A percentile compares a stretch with the other conserved stretches of the same genome.
Conservation (phyloP, 495 filamentous ascomycete genomes). For the Tuber aestivum region DNA sequence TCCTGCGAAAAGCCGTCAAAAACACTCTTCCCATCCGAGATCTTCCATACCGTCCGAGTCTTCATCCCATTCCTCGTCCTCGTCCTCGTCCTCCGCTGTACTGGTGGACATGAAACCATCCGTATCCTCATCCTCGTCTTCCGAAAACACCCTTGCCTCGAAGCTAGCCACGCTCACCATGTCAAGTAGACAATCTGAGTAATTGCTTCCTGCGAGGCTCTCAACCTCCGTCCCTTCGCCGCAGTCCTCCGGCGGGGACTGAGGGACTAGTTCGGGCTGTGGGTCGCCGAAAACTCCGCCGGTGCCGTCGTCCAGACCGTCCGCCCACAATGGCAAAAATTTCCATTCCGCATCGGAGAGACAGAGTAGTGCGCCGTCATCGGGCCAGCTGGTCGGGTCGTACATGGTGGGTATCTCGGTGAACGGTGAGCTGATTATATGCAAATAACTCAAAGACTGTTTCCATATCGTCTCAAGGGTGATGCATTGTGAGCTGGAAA, state of each 20-base stretch:
- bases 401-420: slow-evolving; percentile 25
- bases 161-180: slow-evolving; percentile 29
- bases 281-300: slow-evolving; percentile 47
- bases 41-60: not conserved
- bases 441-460: slow-evolving; percentile 14
- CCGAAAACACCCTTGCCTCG: slow-evolving; percentile 23
- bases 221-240: slow-evolving; percentile 21
- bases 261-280: not conserved
- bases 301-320: slow-evolving; percentile 52
- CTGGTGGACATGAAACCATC: not conserved
- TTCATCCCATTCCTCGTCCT: slow-evolving; percentile 24
- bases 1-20: not conserved
- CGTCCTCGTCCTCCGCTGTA: slow-evolving; percentile 16
- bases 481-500: not conserved
- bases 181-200: slow-evolving; percentile 26
- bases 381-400: slow-evolving; percentile 11
- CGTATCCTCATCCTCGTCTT: slow-evolving; percentile 13
- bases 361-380: slow-evolving; percentile 43
- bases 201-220: slow-evolving; percentile 22
- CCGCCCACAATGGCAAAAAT: slow-evolving; percentile 54
- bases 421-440: not conserved
- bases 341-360: slow-evolving; percentile 50
- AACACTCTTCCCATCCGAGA: not conserved
- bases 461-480: slow-evolving; percentile 8
- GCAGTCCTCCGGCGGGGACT: not conserved